phyloP scores from a whole-genome alignment of 208 protist species.

The Leishmania arabica region DNA sequence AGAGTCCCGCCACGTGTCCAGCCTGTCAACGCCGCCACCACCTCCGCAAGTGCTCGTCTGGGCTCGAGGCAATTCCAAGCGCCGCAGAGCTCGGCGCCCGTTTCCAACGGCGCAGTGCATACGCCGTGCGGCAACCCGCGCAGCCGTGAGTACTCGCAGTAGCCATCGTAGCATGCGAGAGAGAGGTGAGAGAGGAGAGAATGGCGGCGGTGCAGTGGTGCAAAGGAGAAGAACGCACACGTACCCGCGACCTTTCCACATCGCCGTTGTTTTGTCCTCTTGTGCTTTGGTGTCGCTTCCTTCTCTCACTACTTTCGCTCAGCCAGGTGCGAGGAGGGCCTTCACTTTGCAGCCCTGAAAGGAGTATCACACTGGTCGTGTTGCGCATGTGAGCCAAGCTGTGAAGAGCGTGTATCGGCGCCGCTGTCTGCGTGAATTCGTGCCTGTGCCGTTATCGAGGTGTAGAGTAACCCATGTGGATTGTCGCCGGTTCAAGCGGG shows the following conservation, averaged over 20 bases:
- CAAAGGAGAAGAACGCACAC: not conserved
- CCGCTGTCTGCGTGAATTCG: not conserved
- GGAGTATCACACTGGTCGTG: not conserved
- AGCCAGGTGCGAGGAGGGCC: not conserved
- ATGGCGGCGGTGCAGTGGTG: not conserved
- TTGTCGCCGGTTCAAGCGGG: not conserved
- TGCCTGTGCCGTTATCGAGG: not conserved
- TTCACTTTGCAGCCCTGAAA: not conserved
- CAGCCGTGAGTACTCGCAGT: conserved; percentile 38
- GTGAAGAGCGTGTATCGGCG: not conserved
- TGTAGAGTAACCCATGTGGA: not conserved
- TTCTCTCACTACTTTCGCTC: not conserved
- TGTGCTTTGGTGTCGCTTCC: not conserved
- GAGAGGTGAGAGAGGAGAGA: not conserved
- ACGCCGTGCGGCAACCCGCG: conserved; percentile 10
- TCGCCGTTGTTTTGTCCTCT: not conserved
- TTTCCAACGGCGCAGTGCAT: conserved; percentile 14
- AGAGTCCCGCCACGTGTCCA: conserved; percentile 35
- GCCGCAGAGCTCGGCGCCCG: conserved; percentile 29
- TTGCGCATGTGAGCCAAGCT: not conserved
- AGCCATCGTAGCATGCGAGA: not conserved
- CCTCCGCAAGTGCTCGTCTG: conserved; percentile 17
- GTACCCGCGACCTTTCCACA: not conserved
- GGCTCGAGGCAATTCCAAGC: conserved; percentile 16
- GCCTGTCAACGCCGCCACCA: conserved; percentile 15